These are phyloP conservation scores for Starmera pachycereana DNA, from an alignment of 805 yeast genomes.

Conservation along the genomic window DNA sequence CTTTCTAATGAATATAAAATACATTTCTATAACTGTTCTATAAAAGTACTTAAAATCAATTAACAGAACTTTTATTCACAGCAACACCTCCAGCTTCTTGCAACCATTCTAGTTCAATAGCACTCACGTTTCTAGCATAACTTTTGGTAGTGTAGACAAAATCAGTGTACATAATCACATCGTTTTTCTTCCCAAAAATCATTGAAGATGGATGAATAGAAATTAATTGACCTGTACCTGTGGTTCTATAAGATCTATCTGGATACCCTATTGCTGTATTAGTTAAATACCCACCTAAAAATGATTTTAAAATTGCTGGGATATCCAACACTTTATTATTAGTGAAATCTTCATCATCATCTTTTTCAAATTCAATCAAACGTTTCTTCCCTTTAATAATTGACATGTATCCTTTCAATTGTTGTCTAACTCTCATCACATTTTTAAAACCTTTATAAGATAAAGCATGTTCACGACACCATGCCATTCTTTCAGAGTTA, in stretches of 20 bases:
- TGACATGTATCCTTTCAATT: constrained; percentile 60
- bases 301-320: constrained; percentile 59
- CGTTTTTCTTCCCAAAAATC: constrained; percentile 70
- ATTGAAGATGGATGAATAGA: constrained; percentile 87
- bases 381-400: constrained; percentile 28
- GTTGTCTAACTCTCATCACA: constrained; percentile 65
- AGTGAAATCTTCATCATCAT: neutral
- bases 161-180: constrained; percentile 90
- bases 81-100: constrained; percentile 36
- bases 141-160: constrained; percentile 90
- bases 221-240: constrained; percentile 72
- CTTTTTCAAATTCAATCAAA: constrained; percentile 16
- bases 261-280: constrained; percentile 94
- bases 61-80: too few relatives aligned
- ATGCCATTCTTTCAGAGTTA: constrained; percentile 49
- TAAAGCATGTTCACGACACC: constrained; percentile 77
- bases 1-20: too few relatives aligned
- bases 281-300: constrained; percentile 71
- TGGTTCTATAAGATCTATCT: constrained; percentile 84
- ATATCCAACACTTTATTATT: constrained; percentile 32
- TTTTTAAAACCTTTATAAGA: constrained; percentile 74
- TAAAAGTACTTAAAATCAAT: neutral
- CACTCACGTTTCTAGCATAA: constrained; percentile 82
- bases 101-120: constrained; percentile 75
- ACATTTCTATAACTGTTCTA: too few relatives aligned